Conservation (phyloP, 2,329 filamentous ascomycete species). For the Fusarium miscanthi region DNA sequence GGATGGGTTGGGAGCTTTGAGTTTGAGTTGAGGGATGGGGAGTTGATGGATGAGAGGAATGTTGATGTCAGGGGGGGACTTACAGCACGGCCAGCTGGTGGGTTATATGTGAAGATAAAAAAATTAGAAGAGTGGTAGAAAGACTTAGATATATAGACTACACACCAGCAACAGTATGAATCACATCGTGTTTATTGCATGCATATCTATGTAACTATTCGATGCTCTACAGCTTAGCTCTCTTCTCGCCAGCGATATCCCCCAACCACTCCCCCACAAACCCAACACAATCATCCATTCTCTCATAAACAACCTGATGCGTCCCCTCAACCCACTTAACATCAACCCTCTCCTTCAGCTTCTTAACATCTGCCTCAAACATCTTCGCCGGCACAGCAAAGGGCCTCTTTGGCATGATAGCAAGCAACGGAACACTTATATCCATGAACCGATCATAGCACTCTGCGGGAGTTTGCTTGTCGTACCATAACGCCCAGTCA, state of each 20-base stretch:
- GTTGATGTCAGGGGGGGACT: conserved; percentile 75
- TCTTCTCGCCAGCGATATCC: not conserved
- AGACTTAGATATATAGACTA: no score
- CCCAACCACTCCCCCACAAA: not conserved
- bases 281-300: not conserved
- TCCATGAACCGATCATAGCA: not conserved
- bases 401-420: not conserved
- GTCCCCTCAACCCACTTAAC: not conserved
- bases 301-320: conserved; percentile 1
- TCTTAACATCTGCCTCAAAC: not conserved
- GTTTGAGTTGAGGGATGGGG: conserved; percentile 65
- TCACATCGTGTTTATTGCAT: no score
- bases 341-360: not conserved
- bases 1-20: conserved; percentile 80
- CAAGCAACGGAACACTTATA: not conserved
- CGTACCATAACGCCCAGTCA: not conserved
- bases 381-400: not conserved
- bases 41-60: conserved; percentile 72
- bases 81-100: conserved; percentile 77
- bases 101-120: conserved; percentile 75
- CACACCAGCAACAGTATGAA: not conserved
- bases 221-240: not conserved
- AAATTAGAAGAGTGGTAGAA: not conserved
- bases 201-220: not conserved
- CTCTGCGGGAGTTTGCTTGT: not conserved